Evolutionary conservation across 2,329 filamentous ascomycete genomes (phyloP).

Genomic region (Colletotrichum gloeosporioides): DNA sequence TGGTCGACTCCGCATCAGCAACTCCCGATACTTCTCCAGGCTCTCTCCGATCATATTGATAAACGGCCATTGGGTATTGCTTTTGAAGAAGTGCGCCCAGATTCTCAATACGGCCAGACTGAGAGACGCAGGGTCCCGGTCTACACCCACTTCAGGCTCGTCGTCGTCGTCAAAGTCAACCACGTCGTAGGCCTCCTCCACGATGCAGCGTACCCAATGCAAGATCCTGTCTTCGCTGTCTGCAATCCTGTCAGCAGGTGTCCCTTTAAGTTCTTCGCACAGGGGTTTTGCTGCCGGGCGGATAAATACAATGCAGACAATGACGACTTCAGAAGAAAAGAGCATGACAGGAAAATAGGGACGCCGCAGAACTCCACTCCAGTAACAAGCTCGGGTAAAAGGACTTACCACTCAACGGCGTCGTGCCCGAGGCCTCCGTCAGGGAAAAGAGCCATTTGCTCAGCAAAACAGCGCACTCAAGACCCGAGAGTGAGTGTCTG

Average conservation of each 20-base stretch:
- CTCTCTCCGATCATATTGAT: slow-evolving; percentile 50
- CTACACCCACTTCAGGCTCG: slow-evolving; percentile 25
- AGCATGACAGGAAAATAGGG: background rate
- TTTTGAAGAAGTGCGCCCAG: slow-evolving; percentile 52
- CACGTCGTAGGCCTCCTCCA: slow-evolving; percentile 45
- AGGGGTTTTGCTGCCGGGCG: background rate
- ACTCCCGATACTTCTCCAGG: slow-evolving; percentile 39
- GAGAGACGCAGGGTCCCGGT: slow-evolving; percentile 32
- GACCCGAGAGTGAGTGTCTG: slow-evolving; percentile 57
- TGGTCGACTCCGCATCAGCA: slow-evolving; percentile 17
- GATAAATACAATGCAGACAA: background rate
- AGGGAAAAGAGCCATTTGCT: slow-evolving; percentile 52
- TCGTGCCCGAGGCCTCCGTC: slow-evolving; percentile 18
- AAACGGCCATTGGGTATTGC: slow-evolving; percentile 53
- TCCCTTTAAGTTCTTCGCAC: rapidly evolving
- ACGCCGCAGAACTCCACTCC: background rate
- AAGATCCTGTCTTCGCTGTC: slow-evolving; percentile 49
- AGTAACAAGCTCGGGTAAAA: background rate
- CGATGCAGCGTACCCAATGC: slow-evolving; percentile 50
- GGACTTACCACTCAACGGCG: slow-evolving; percentile 32
- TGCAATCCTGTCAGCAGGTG: slow-evolving; percentile 13
- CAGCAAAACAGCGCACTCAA: slow-evolving; percentile 60
- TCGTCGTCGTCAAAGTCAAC: slow-evolving; percentile 45
- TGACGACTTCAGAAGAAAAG: background rate
- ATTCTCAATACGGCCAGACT: slow-evolving; percentile 46